Evolutionary conservation across 2,329 filamentous ascomycete genomes (phyloP), one percentile per base, ranked within the genome.

Genomic region (Colletotrichum endophyticum): DNA sequence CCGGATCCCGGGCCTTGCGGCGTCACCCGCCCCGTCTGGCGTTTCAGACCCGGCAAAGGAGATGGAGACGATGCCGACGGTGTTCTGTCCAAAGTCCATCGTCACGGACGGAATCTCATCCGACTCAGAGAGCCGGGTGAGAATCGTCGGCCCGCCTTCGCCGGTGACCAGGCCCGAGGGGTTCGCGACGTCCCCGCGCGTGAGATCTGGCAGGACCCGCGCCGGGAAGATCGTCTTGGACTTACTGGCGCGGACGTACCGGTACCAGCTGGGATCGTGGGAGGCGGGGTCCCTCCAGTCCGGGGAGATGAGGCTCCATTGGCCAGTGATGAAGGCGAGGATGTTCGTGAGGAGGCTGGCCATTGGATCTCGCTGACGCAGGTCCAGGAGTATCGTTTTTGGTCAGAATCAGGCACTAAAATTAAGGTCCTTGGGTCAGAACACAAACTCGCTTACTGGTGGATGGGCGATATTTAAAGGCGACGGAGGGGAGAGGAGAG

Each of bases 11-110:
- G 84, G 88, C 32, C 81, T 80, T 32, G 30, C 30, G 66, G 79
- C 83, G 13, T 32, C 56, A 34, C 16, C 22, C 8, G 62, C 62
- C 7, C 66, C 70, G 22, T 34, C 74, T 28, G 81, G 82, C 13
- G 78, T 77, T 49, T n/a, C 39, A 1, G 84, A 82, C 1, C 85
- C 85, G 2, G 82, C 83, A 74, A 90, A 89, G 8, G 83, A 80
- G 56, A 90, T 86, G 6, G 81, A 83, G 6, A 89, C 72, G 44
- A 85, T 81, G 0, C 88, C 88, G 8, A 85, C 88, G 6, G 87
- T 82, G 70, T 89, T 88, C 68, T 86, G 85, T 2, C 88, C 88
- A 79, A 89, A 90, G 78, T 90, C 88, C n/a, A 90, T 78, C 16
- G 89, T 85, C 11, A 90, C 78, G 3, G 82, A 82, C 1, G 88